Percentiles rank a stretch among this genome's conserved stretches.
phyloP scores from a whole-genome alignment of 1,139 yeast species.

The Meyerozyma smithsonii region DNA sequence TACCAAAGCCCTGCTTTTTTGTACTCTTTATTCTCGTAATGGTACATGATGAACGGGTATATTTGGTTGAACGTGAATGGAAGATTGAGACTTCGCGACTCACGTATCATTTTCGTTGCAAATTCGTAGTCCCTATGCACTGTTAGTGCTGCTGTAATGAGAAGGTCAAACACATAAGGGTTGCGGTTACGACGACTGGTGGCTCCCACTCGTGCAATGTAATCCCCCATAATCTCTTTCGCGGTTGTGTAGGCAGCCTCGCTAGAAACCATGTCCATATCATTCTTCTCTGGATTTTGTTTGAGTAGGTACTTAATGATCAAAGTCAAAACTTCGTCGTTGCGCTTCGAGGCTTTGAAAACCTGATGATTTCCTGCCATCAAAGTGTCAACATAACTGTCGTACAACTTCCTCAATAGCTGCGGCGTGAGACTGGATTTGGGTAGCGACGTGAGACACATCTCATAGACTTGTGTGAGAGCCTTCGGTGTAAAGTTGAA shows the following conservation, averaged over 20 bases:
- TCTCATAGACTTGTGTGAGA: constrained; percentile 25
- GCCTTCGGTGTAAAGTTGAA: constrained; percentile 20
- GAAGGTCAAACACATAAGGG: constrained; percentile 25
- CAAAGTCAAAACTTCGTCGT: constrained; percentile 27
- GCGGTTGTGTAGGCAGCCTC: constrained; percentile 24
- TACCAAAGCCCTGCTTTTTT: constrained; percentile 36
- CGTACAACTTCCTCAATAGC: constrained; percentile 17
- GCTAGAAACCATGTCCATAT: constrained; percentile 18
- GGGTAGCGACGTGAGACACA: constrained; percentile 16
- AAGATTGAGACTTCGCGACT: constrained; percentile 20
- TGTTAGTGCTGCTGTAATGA: constrained; percentile 26
- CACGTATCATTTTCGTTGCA: constrained; percentile 28
- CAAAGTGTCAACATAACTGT: constrained; percentile 15
- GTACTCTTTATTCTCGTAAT: constrained; percentile 28
- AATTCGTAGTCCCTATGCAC: constrained; percentile 30
- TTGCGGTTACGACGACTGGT: constrained; percentile 12
- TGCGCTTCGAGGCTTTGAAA: constrained; percentile 9
- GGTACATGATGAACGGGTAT: constrained; percentile 36
- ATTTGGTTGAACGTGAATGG: constrained; percentile 40
- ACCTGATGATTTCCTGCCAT: background rate
- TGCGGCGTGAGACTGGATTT: constrained; percentile 14
- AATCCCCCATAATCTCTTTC: constrained; percentile 23
- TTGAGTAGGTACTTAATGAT: constrained; percentile 28
- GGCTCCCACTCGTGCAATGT: constrained; percentile 14
- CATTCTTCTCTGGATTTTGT: constrained; percentile 14